Evolutionary conservation across 2,329 filamentous ascomycete species (phyloP).

Genomic region (Arthrobotrys sphaeroides): DNA sequence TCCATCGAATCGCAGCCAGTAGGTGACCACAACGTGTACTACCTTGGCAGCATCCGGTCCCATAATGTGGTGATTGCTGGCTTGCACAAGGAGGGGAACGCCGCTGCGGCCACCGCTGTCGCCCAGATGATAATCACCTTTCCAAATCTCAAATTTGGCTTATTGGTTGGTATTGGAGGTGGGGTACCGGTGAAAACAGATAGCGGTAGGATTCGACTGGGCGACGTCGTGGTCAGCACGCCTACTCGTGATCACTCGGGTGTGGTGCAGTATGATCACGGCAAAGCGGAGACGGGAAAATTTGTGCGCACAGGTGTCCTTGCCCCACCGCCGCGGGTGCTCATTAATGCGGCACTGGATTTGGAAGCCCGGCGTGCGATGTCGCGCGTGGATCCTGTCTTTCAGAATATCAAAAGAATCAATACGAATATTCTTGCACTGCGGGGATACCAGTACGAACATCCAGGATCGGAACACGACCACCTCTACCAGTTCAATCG

Average conservation of each 20-base stretch:
- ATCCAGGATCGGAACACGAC: no score
- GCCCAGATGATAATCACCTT: background rate
- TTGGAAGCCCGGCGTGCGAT: no score
- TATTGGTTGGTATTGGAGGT: background rate
- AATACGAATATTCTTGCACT: no score
- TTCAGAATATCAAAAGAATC: no score
- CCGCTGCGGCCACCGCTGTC: background rate
- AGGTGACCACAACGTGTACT: background rate
- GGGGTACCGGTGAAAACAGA: background rate
- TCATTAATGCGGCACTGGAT: no score
- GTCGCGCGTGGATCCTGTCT: no score
- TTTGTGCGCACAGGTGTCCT: no score
- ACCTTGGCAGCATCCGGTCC: background rate
- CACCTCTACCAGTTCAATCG: no score
- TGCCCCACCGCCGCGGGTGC: no score
- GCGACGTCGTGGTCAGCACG: constrained; percentile 13
- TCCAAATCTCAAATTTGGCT: background rate
- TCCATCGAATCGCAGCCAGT: background rate
- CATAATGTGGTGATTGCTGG: background rate
- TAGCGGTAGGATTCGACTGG: background rate
- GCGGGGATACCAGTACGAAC: no score
- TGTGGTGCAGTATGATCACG: constrained; percentile 40
- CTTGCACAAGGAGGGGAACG: background rate
- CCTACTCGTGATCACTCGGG: background rate
- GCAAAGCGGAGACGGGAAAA: no score